These are phyloP conservation scores for Pulveroboletus sp. DNA, from an alignment of 768 basidiomycete genomes.

Conservation along the genomic window DNA sequence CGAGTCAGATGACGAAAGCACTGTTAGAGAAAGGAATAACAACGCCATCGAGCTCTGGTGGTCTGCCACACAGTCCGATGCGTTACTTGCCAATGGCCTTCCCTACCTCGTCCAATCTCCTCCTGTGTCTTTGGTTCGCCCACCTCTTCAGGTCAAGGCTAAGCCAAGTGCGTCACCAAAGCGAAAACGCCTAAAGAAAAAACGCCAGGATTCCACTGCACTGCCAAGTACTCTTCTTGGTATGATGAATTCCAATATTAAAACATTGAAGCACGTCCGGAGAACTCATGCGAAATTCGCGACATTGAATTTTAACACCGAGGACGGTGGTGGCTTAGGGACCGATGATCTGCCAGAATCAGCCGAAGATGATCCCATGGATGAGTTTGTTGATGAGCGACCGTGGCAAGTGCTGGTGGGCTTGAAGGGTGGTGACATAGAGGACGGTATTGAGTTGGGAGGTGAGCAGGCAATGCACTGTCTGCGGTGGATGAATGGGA, in stretches of 20 bases:
- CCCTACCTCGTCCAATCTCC: conserved; percentile 43
- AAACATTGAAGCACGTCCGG: conserved; percentile 66
- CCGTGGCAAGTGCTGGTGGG: conserved; percentile 45
- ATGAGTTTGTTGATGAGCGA: conserved; percentile 48
- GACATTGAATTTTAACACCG: conserved; percentile 41
- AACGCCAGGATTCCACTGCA: conserved; percentile 9
- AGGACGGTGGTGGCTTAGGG: conserved; percentile 31
- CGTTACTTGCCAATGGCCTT: conserved; percentile 59
- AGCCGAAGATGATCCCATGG: conserved; percentile 26
- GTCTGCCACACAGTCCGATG: conserved; percentile 60
- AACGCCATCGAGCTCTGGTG: conserved; percentile 66
- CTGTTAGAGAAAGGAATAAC: conserved; percentile 29
- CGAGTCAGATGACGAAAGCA: conserved; percentile 32
- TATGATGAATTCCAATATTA: conserved; percentile 74
- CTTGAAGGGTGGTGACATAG: conserved; percentile 6
- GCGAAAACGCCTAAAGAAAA: conserved; percentile 26
- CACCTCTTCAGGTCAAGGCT: conserved; percentile 8
- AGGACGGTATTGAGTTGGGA: conserved; percentile 48
- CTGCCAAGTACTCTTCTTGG: conserved; percentile 49
- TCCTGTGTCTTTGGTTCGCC: conserved; percentile 14
- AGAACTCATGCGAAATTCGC: conserved; percentile 70
- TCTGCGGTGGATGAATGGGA: conserved; percentile 64
- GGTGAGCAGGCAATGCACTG: conserved; percentile 58
- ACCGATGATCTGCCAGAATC: conserved; percentile 34
- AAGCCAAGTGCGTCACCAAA: conserved; percentile 10